Conservation (phyloP, 306 rosid genomes). For the Mimosa pudica region DNA sequence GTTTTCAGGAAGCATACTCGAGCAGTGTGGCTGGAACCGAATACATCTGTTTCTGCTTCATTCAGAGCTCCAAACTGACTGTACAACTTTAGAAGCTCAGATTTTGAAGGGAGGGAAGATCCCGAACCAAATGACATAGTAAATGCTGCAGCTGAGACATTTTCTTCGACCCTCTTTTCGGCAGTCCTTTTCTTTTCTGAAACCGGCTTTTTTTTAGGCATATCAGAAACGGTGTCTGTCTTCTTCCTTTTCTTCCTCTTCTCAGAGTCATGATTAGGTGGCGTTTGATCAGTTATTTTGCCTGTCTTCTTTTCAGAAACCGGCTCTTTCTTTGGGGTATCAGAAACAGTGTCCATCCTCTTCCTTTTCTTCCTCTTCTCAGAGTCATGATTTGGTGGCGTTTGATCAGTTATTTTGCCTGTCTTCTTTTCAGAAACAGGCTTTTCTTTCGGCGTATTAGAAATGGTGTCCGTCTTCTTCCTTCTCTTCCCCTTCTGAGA, state of each 20-base stretch:
- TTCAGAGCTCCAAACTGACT: constrained; percentile 63
- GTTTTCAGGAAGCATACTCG: constrained; percentile 54
- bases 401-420: constrained; percentile 21
- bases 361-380: constrained; percentile 37
- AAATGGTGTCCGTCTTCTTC: constrained; percentile 29
- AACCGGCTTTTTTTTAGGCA: constrained; percentile 29
- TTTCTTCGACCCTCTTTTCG: constrained; percentile 32
- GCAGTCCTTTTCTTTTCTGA: constrained; percentile 21
- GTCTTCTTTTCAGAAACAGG: constrained; percentile 27
- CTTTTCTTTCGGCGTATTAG: constrained; percentile 30
- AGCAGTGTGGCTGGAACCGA: constrained; percentile 53
- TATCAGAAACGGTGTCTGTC: constrained; percentile 24
- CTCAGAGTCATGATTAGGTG: constrained; percentile 36
- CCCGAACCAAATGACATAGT: constrained; percentile 60
- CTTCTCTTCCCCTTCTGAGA: constrained; percentile 39
- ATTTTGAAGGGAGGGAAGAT: constrained; percentile 62
- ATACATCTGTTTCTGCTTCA: constrained; percentile 62
- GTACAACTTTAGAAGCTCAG: constrained; percentile 56
- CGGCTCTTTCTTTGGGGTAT: constrained; percentile 24
- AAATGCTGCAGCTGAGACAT: constrained; percentile 46
- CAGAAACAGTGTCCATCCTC: constrained; percentile 32
- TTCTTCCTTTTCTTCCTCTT: constrained; percentile 40
- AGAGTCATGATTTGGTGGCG: constrained; percentile 35
- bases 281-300: constrained; percentile 10
- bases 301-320: constrained; percentile 26